Conservation (phyloP, 352 stramenopile species). For the Plasmopara halstedii region DNA sequence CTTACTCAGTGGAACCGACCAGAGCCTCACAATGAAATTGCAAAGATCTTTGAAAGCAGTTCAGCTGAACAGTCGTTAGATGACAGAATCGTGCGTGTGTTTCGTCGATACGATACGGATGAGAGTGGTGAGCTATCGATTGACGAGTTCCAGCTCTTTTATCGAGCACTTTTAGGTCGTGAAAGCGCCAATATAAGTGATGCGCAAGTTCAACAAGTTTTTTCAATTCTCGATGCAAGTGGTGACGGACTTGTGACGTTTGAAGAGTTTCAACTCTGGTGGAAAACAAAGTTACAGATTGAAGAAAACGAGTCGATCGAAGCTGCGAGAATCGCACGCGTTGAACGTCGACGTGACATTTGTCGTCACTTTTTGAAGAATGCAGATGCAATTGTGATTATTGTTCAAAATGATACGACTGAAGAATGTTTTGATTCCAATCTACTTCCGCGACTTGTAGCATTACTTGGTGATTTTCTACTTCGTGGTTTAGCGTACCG, state of each 20-base stretch:
- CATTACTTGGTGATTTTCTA: conserved; percentile 41
- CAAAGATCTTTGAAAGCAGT: conserved; percentile 28
- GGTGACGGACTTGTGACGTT: conserved; percentile 54
- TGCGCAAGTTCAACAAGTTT: conserved; percentile 41
- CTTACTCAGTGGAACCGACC: conserved; percentile 65
- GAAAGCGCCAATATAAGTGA: conserved; percentile 16
- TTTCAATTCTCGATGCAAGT: conserved; percentile 52
- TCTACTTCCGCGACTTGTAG: conserved; percentile 41
- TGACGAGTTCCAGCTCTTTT: conserved; percentile 49
- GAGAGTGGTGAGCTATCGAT: conserved; percentile 54
- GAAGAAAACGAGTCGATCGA: conserved; percentile 41
- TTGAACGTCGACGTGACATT: conserved; percentile 14
- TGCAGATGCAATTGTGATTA: conserved; percentile 23
- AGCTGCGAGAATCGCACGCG: conserved; percentile 14
- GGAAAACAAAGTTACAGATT: conserved; percentile 57
- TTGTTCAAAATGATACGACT: not conserved
- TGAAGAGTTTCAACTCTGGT: conserved; percentile 73
- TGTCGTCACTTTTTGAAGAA: conserved; percentile 39
- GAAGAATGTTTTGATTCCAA: conserved; percentile 46
- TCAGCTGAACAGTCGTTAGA: conserved; percentile 22
- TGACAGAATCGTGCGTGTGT: conserved; percentile 56
- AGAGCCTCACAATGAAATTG: conserved; percentile 42
- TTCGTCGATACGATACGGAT: conserved; percentile 61
- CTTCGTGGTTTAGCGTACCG: conserved; percentile 46
- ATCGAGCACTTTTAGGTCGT: conserved; percentile 39